These are phyloP conservation scores for Colletotrichum lini DNA, from an alignment of 2,329 filamentous ascomycete species.

Conservation along the genomic window DNA sequence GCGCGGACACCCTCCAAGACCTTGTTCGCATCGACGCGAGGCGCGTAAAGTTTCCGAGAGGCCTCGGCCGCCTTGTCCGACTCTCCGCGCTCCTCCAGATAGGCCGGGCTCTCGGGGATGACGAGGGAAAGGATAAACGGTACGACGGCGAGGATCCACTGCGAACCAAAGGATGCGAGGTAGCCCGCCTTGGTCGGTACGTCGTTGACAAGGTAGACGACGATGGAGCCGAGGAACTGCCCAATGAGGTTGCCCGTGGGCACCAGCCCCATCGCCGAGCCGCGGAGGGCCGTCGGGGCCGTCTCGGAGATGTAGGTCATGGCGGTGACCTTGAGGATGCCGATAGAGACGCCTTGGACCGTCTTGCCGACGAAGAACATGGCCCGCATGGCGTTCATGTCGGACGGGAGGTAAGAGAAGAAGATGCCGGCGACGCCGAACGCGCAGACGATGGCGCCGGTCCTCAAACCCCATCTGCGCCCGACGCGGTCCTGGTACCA, in stretches of 20 bases:
- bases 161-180: conserved; percentile 47
- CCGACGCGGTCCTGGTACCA: conserved; percentile 49
- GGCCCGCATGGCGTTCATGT: conserved; percentile 41
- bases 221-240: conserved; percentile 47
- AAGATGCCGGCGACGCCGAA: conserved; percentile 47
- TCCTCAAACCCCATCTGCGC: conserved; percentile 45
- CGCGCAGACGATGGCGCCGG: conserved; percentile 47
- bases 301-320: conserved; percentile 57
- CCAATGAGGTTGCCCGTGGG: conserved; percentile 48
- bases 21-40: conserved; percentile 38
- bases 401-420: conserved; percentile 45
- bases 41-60: conserved; percentile 44
- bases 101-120: conserved; percentile 49
- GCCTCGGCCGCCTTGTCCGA: conserved; percentile 43
- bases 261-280: conserved; percentile 48
- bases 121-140: conserved; percentile 46
- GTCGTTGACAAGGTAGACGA: conserved; percentile 45
- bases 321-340: conserved; percentile 46
- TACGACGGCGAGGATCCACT: conserved; percentile 44
- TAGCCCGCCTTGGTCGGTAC: conserved; percentile 43
- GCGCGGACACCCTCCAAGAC: conserved; percentile 44
- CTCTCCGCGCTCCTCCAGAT: conserved; percentile 43
- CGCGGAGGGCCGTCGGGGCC: conserved; percentile 47
- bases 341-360: conserved; percentile 48
- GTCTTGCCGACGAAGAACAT: conserved; percentile 47